A percentile compares a stretch with the other conserved stretches of the same genome.
Conservation (phyloP, 2,329 filamentous ascomycete genomes). For the Davidsoniella virescens region DNA sequence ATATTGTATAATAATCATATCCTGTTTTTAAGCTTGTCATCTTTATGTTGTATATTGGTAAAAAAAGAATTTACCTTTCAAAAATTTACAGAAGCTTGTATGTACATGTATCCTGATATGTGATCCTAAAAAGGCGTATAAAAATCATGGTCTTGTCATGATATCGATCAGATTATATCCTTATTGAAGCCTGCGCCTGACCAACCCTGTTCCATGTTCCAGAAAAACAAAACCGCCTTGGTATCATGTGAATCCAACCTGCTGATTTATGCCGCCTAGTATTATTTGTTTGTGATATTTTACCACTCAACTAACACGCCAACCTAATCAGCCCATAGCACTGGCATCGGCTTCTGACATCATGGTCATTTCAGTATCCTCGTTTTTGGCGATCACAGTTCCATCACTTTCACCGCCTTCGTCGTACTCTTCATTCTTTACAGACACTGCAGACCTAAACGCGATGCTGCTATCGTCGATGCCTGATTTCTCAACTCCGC, state of each 20-base stretch:
- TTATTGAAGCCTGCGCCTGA: no score
- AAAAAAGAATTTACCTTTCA: no score
- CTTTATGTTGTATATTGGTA: background rate
- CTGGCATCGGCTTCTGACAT: slow-evolving; percentile 5
- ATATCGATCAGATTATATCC: background rate
- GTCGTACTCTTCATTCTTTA: slow-evolving; percentile 8
- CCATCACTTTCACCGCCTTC: slow-evolving; percentile 10
- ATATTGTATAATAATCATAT: background rate
- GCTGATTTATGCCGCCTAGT: background rate
- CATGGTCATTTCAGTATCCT: slow-evolving; percentile 6
- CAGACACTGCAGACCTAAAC: background rate
- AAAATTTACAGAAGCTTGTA: no score
- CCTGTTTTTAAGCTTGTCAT: background rate
- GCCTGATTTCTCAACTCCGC: slow-evolving; percentile 1
- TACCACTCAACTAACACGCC: no score
- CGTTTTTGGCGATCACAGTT: slow-evolving; percentile 6
- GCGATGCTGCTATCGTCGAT: slow-evolving; percentile 3
- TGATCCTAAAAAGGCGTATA: no score
- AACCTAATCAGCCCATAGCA: slow-evolving; percentile 6
- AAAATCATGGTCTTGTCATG: slow-evolving; percentile 5
- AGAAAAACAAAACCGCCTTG: background rate
- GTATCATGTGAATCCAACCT: background rate
- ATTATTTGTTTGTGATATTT: background rate
- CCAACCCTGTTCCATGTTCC: background rate
- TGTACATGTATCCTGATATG: no score